These are phyloP conservation scores for Xylaria intraflava DNA, from an alignment of 495 filamentous ascomycete species.

Conservation along the genomic window DNA sequence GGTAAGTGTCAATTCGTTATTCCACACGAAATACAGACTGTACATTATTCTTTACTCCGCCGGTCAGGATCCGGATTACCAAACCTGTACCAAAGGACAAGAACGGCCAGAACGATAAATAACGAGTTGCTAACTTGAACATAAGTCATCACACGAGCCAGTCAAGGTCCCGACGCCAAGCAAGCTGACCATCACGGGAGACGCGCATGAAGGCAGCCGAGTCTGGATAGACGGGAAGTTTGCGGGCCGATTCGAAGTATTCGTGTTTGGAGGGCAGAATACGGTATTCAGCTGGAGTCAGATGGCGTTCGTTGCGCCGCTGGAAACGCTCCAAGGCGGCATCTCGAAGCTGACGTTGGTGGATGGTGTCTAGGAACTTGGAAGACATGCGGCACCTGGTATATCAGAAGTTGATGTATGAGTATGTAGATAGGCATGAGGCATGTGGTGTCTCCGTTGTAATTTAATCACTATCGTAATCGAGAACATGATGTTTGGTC, in stretches of 20 bases:
- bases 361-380: not conserved
- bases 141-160: slow-evolving; percentile 25
- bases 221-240: slow-evolving; percentile 43
- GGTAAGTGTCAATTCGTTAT: not conserved
- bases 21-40: too few relatives aligned
- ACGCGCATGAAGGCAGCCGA: slow-evolving; percentile 36
- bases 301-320: slow-evolving; percentile 52
- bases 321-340: slow-evolving; percentile 31
- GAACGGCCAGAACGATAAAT: too few relatives aligned
- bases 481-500: too few relatives aligned
- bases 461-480: too few relatives aligned
- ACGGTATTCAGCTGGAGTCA: slow-evolving; percentile 47
- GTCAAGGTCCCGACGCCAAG: slow-evolving; percentile 15
- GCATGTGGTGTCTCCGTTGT: too few relatives aligned
- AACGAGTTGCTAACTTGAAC: not conserved
- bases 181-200: slow-evolving; percentile 31
- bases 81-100: too few relatives aligned
- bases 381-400: too few relatives aligned
- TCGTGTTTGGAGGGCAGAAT: slow-evolving; percentile 49
- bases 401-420: too few relatives aligned
- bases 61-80: too few relatives aligned
- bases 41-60: too few relatives aligned
- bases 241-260: slow-evolving; percentile 47
- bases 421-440: too few relatives aligned
- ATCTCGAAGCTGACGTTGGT: slow-evolving; percentile 18